These are phyloP conservation scores for Ophiosphaerella korrae DNA, from an alignment of 2,329 filamentous ascomycete genomes.

Conservation along the genomic window DNA sequence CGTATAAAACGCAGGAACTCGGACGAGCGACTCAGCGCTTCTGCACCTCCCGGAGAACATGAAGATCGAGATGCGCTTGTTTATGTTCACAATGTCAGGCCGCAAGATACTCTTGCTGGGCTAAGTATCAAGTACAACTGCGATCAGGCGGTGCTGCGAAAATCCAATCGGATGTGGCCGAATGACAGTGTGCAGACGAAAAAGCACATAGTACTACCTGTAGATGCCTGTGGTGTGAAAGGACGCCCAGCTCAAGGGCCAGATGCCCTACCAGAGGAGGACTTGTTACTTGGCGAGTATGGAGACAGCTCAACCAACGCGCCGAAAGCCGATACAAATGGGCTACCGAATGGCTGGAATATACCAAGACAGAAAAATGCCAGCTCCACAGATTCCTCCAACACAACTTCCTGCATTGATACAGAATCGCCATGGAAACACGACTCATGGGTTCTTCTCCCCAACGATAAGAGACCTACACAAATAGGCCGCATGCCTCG, in stretches of 20 bases:
- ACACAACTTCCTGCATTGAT: constrained; percentile 47
- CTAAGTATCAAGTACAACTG: constrained; percentile 91
- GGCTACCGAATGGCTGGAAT: constrained; percentile 45
- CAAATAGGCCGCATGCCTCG: constrained; percentile 86
- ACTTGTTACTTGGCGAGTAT: constrained; percentile 41
- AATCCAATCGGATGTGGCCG: constrained; percentile 92
- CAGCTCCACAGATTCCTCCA: constrained; percentile 40
- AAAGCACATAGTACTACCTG: constrained; percentile 80
- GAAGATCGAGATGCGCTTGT: constrained; percentile 78
- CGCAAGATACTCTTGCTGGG: constrained; percentile 85
- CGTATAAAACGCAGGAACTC: constrained; percentile 70
- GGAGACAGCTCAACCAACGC: constrained; percentile 23
- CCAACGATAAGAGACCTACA: constrained; percentile 71
- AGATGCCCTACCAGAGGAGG: constrained; percentile 45
- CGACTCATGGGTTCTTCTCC: constrained; percentile 85
- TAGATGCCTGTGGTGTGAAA: constrained; percentile 86
- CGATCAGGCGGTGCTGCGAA: constrained; percentile 78
- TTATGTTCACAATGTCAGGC: constrained; percentile 85
- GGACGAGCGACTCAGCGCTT: constrained; percentile 61
- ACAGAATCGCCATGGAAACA: constrained; percentile 77
- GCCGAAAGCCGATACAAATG: constrained; percentile 22
- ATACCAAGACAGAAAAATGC: constrained; percentile 43
- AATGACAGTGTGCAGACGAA: constrained; percentile 87
- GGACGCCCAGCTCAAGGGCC: constrained; percentile 62
- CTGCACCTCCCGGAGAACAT: constrained; percentile 59